These are phyloP conservation scores for Cordyceps tenuipes DNA, from an alignment of 2,329 filamentous ascomycete genomes.

Conservation along the genomic window DNA sequence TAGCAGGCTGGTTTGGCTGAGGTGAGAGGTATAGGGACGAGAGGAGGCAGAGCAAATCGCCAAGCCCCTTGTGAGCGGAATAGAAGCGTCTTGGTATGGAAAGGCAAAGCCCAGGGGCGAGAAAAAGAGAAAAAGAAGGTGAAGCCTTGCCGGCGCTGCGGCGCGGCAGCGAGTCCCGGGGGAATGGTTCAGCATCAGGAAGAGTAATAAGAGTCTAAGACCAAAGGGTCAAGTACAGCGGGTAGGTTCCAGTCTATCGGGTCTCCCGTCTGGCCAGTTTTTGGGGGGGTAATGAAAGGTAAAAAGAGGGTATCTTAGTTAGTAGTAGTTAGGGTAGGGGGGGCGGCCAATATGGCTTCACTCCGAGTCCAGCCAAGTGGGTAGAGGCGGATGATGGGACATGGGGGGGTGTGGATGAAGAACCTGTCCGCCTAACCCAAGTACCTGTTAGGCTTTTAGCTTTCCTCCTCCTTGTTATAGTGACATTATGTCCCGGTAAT, in stretches of 20 bases:
- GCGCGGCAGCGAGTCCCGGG: slow-evolving; percentile 1
- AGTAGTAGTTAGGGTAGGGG: too few species aligned
- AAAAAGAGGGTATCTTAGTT: background rate
- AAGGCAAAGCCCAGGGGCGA: background rate
- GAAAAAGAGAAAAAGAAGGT: background rate
- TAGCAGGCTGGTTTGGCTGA: too few species aligned
- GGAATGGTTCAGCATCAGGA: slow-evolving; percentile 9
- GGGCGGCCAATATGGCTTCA: background rate
- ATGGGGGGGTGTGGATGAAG: background rate
- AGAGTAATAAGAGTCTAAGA: too few species aligned
- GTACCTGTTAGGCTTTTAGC: too few species aligned
- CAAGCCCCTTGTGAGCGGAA: background rate
- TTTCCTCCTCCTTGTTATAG: background rate
- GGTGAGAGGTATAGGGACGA: background rate
- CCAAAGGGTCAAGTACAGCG: background rate
- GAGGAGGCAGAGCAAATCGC: background rate
- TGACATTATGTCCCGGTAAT: slow-evolving; percentile 6
- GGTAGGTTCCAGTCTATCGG: slow-evolving; percentile 7
- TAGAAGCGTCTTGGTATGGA: background rate
- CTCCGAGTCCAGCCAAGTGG: background rate
- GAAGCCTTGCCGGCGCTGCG: background rate
- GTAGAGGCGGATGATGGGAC: background rate
- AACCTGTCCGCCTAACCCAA: too few species aligned
- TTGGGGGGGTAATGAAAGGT: too few species aligned
- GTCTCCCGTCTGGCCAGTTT: slow-evolving; percentile 3